Base-by-base conservation (phyloP, 2,329 filamentous ascomycete genomes). In the Orbilia oligospora region DNA sequence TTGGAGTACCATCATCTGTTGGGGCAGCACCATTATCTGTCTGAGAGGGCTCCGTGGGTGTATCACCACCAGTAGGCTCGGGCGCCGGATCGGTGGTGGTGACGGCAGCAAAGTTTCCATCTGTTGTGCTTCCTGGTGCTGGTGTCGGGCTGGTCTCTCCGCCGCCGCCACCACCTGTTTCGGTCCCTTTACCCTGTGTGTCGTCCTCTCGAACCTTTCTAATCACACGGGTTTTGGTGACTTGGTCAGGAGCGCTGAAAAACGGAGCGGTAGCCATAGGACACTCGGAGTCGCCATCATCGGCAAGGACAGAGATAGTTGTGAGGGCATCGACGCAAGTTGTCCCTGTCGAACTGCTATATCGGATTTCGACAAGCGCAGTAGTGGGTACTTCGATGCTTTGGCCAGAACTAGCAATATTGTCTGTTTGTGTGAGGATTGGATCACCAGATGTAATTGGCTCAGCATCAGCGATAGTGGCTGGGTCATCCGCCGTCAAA, bases 361-460 rank as follows among this genome's bases (percentile, higher is more conserved):
- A 78, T 3, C 24, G 64, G 12, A 78, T 20, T 0, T 3, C 33
- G 2, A 78, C 27, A 3, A 58, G 9, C 1, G 75, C 75, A 8
- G 75, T 78, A n/a, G 63, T 72, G 10, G 68, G 68, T 12, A 68
- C 22, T 4, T 1, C 10, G 1, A 72, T 8, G 6, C 3, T 16
- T 53, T 68, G 68, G n/a, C 61, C 63, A 10, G 33, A 63, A 10
- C 61, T 68, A n/a, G 30, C 44, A 44, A 78, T 78, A 33, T 78
- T 78, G 5, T 41, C 53, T 6, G 68, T 55, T 51, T 78, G 41
- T 1, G 75, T 69, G n/a, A 78, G 48, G 27, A 78, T 68, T 22
- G 75, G 75, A 22, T 78, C 75, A 51, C 75, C 75, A 30, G 75
- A 71, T 20, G 75, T 68, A 18, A 78, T 78, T 41, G 68, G 61